These are phyloP conservation scores for Auriscalpium microsporum DNA, from an alignment of 768 basidiomycete genomes.

Conservation along the genomic window DNA sequence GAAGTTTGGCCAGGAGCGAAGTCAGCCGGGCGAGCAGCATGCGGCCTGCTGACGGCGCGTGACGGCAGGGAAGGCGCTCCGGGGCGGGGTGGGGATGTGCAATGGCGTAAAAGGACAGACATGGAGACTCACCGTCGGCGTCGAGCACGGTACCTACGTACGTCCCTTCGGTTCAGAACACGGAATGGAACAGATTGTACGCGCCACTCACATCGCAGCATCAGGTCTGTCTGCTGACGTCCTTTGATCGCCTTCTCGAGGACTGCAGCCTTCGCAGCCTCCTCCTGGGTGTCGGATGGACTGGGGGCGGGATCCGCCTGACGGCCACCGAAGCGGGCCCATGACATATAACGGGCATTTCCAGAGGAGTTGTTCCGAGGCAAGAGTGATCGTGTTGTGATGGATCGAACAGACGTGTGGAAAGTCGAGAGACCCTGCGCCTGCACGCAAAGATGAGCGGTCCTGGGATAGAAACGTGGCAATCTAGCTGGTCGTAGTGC, in stretches of 20 bases:
- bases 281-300: conserved; percentile 43
- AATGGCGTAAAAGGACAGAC: neutral
- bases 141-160: conserved; percentile 77
- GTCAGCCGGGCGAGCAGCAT: too few species aligned
- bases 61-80: too few species aligned
- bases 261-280: conserved; percentile 61
- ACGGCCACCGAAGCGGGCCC: conserved; percentile 21
- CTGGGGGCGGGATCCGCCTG: conserved; percentile 9
- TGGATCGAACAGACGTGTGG: neutral
- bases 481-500: conserved; percentile 1
- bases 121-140: conserved; percentile 50
- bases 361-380: neutral
- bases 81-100: too few species aligned
- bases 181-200: conserved; percentile 15
- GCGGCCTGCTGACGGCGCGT: too few species aligned
- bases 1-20: too few species aligned
- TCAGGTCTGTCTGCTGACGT: conserved; percentile 80
- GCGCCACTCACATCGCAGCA: conserved; percentile 72
- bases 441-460: too few species aligned
- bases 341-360: conserved; percentile 16
- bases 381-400: neutral
- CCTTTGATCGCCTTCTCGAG: conserved; percentile 83
- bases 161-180: conserved; percentile 2
- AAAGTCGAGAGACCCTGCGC: neutral
- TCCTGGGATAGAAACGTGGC: too few species aligned